phyloP scores from a whole-genome alignment of 805 yeast species.

The Lipomyces oligophaga region DNA sequence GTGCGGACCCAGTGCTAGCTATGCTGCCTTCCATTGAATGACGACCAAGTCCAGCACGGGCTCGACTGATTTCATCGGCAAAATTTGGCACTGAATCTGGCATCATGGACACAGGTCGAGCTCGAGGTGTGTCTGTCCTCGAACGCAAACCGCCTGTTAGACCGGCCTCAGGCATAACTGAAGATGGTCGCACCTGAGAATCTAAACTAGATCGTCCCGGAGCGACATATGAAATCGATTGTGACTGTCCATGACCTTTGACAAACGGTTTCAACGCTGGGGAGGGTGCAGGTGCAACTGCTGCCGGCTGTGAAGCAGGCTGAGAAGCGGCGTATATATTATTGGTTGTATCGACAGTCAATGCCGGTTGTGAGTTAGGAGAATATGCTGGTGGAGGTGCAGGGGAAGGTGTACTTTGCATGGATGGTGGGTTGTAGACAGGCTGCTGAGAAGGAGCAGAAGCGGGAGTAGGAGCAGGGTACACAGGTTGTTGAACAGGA shows the following conservation, averaged over 20 bases:
- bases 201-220: no score
- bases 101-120: conserved; percentile 4
- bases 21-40: conserved; percentile 32
- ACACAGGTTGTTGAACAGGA: conserved; percentile 12
- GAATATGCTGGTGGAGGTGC: conserved; percentile 2
- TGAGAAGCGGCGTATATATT: neutral
- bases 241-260: conserved; percentile 23
- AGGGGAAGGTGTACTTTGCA: conserved; percentile 3
- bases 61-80: conserved; percentile 37
- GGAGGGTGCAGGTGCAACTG: conserved; percentile 1
- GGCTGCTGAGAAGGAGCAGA: neutral
- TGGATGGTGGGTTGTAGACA: neutral
- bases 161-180: no score
- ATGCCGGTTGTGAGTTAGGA: conserved; percentile 1
- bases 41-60: conserved; percentile 9
- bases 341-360: neutral
- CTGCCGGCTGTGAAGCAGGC: conserved; percentile 4
- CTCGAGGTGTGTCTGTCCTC: no score
- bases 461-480: conserved; percentile 1
- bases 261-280: conserved; percentile 15
- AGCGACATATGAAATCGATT: conserved; percentile 18
- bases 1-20: conserved; percentile 12
- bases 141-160: no score
- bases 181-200: no score
- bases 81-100: conserved; percentile 32